phyloP scores from a whole-genome alignment of 805 yeast genomes.

The Wickerhamomyces chambardii region DNA sequence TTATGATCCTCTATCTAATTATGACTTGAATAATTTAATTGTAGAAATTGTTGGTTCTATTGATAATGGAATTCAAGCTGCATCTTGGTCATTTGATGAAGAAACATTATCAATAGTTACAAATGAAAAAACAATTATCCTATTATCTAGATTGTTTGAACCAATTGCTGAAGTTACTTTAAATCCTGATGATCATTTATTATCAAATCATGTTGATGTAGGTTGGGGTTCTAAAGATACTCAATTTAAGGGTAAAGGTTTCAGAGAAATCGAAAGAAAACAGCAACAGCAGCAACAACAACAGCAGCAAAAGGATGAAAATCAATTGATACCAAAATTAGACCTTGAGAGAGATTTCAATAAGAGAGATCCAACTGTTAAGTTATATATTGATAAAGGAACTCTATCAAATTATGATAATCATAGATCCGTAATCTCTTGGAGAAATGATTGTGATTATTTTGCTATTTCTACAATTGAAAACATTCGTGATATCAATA shows the following conservation, averaged over 20 bases:
- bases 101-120: conserved; percentile 73
- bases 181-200: conserved; percentile 49
- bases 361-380: conserved; percentile 85
- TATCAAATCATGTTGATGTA: conserved; percentile 82
- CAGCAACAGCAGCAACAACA: no score
- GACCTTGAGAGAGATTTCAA: conserved; percentile 61
- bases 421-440: conserved; percentile 44
- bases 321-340: conserved; percentile 34
- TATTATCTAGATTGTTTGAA: conserved; percentile 73
- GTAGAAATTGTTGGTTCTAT: conserved; percentile 79
- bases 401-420: conserved; percentile 46
- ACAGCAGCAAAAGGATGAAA: no score
- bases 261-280: conserved; percentile 67
- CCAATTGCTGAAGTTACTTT: conserved; percentile 61
- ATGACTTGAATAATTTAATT: conserved; percentile 40
- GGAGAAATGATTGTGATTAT: conserved; percentile 95
- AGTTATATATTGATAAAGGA: conserved; percentile 64
- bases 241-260: conserved; percentile 93
- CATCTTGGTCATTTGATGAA: conserved; percentile 88
- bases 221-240: conserved; percentile 99
- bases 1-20: conserved; percentile 34
- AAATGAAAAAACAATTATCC: conserved; percentile 43
- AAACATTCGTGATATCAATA: conserved; percentile 24
- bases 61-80: conserved; percentile 64
- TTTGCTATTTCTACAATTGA: conserved; percentile 61